phyloP scores from a whole-genome alignment of 305 asterid species.

The Fraxinus dipetala region DNA sequence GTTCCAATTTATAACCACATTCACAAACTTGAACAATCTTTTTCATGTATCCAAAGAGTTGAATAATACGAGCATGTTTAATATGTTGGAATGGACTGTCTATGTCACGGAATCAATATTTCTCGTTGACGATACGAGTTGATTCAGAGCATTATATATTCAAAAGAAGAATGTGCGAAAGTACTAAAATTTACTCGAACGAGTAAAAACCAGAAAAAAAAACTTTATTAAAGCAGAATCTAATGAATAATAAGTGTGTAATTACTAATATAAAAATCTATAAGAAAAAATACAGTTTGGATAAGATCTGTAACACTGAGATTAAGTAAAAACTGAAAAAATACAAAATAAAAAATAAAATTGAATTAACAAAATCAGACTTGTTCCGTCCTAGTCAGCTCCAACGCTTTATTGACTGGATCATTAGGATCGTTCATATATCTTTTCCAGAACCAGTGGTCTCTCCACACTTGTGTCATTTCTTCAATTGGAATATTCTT shows the following conservation, averaged over 20 bases:
- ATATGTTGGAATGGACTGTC: too few relatives aligned
- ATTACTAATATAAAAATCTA: background rate
- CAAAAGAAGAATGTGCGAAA: background rate
- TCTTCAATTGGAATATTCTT: constrained; percentile 29
- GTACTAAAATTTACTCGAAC: background rate
- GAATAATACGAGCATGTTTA: too few relatives aligned
- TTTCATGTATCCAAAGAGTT: too few relatives aligned
- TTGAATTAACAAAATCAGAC: background rate
- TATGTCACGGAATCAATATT: background rate
- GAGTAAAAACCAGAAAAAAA: background rate
- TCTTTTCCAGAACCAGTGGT: constrained; percentile 33
- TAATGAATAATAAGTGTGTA: background rate
- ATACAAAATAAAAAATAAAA: background rate
- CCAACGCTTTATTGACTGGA: background rate
- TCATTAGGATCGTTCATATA: constrained; percentile 6
- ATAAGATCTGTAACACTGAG: background rate
- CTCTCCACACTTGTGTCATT: constrained; percentile 29
- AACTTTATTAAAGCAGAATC: background rate
- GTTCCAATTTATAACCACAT: too few relatives aligned
- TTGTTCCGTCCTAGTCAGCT: background rate
- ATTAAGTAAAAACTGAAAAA: background rate
- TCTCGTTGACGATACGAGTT: too few relatives aligned
- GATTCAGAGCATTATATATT: too few relatives aligned
- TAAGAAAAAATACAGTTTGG: background rate
- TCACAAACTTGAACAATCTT: too few relatives aligned